Percentiles rank a stretch among this genome's conserved stretches.
phyloP scores from a whole-genome alignment of 495 filamentous ascomycete species.

The Pseudevernia furfuracea region DNA sequence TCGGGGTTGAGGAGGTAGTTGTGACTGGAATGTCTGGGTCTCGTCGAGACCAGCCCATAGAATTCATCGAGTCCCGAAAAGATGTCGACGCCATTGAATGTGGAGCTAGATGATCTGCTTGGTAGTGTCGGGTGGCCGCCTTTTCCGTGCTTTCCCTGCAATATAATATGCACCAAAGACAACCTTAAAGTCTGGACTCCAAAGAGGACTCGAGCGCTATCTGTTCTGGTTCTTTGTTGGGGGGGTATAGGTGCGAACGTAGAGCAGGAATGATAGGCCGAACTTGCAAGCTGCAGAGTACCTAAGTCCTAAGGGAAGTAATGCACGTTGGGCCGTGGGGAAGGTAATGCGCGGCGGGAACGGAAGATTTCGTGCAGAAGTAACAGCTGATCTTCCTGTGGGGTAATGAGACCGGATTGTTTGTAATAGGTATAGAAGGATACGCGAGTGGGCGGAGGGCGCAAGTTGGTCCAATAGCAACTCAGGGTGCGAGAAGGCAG shows the following conservation, averaged over 20 bases:
- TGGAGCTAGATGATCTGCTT: conserved; percentile 20
- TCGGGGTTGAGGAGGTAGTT: conserved; percentile 60
- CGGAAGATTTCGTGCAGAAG: conserved; percentile 27
- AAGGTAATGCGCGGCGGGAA: conserved; percentile 25
- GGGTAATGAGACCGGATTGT: conserved; percentile 13
- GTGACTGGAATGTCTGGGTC: conserved; percentile 71
- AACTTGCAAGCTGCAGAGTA: conserved; percentile 17
- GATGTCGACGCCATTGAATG: conserved; percentile 72
- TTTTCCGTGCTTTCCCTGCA: conserved; percentile 22
- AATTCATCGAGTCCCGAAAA: conserved; percentile 90
- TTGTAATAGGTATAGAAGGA: conserved; percentile 9
- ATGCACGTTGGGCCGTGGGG: conserved; percentile 17
- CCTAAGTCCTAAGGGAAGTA: conserved; percentile 7
- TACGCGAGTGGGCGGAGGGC: conserved; percentile 9
- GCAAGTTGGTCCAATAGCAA: conserved; percentile 15
- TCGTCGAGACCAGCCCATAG: conserved; percentile 87
- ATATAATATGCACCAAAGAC: conserved; percentile 20
- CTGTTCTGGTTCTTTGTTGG: neutral
- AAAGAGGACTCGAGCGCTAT: conserved; percentile 1
- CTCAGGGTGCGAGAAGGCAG: conserved; percentile 8
- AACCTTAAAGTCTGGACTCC: neutral
- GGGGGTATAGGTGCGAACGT: neutral
- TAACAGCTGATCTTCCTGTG: conserved; percentile 26
- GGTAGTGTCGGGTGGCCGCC: conserved; percentile 16
- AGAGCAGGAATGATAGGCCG: conserved; percentile 14